A percentile compares a stretch with the other conserved stretches of the same genome.
Evolutionary conservation across 305 asterid genomes (phyloP).

Genomic region (Euphrasia arctica): DNA sequence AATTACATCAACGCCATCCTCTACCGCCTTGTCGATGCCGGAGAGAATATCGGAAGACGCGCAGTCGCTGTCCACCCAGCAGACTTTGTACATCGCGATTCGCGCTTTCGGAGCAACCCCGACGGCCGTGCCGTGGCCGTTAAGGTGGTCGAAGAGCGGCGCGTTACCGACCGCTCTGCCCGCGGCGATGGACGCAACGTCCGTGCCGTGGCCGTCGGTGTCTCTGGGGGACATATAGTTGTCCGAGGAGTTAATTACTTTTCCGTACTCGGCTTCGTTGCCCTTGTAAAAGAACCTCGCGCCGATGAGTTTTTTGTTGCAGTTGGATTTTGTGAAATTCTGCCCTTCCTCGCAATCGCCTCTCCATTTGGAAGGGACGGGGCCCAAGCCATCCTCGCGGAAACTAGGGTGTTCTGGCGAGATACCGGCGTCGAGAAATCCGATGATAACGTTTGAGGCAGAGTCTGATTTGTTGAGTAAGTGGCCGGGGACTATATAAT

Average conservation of each 20-base stretch:
- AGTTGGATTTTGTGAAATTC: not conserved
- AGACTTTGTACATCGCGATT: slow-evolving; percentile 63
- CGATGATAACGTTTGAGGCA: slow-evolving; percentile 63
- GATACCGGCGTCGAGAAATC: slow-evolving; percentile 70
- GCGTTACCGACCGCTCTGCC: slow-evolving; percentile 66
- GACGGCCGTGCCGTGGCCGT: slow-evolving; percentile 58
- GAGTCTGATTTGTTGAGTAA: slow-evolving; percentile 53
- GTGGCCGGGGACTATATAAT: not conserved
- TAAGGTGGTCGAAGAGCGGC: slow-evolving; percentile 44
- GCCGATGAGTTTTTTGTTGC: slow-evolving; percentile 50
- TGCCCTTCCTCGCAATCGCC: slow-evolving; percentile 51
- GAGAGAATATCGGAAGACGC: slow-evolving; percentile 74
- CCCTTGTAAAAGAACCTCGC: slow-evolving; percentile 56
- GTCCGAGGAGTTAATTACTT: slow-evolving; percentile 26
- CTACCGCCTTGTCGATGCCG: slow-evolving; percentile 71
- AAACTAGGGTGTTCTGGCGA: slow-evolving; percentile 69
- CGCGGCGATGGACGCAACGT: slow-evolving; percentile 83
- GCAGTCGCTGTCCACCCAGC: slow-evolving; percentile 65
- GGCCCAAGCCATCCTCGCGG: slow-evolving; percentile 60
- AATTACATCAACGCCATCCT: slow-evolving; percentile 68
- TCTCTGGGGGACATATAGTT: slow-evolving; percentile 56
- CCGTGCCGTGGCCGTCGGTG: slow-evolving; percentile 76
- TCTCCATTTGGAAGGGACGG: slow-evolving; percentile 60
- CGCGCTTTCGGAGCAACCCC: slow-evolving; percentile 86
- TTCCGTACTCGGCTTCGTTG: slow-evolving; percentile 38